phyloP scores from a whole-genome alignment of 2,329 filamentous ascomycete genomes.

The Kalmusia sp. region DNA sequence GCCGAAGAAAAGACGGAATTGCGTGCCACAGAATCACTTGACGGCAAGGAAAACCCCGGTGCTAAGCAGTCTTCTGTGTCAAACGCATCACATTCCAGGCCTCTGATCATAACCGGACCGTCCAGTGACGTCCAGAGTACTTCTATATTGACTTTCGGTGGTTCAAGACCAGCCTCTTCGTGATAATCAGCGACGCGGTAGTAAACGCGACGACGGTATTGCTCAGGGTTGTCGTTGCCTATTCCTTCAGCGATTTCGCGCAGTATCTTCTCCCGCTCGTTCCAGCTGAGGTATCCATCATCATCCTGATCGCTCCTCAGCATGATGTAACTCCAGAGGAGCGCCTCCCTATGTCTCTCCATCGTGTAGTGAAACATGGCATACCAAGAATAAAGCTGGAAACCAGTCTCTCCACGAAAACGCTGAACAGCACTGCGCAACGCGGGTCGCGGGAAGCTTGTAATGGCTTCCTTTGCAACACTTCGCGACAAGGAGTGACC shows the following conservation, averaged over 20 bases:
- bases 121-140: constrained; percentile 53
- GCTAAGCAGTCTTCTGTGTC: constrained; percentile 51
- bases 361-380: constrained; percentile 54
- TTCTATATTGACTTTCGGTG: constrained; percentile 51
- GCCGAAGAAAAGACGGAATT: constrained; percentile 50
- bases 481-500: constrained; percentile 51
- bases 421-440: constrained; percentile 50
- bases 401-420: constrained; percentile 52
- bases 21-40: constrained; percentile 41
- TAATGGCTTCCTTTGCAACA: constrained; percentile 51
- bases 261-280: constrained; percentile 48
- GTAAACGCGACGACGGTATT: constrained; percentile 48
- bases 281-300: constrained; percentile 52
- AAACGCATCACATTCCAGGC: constrained; percentile 51
- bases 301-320: constrained; percentile 46
- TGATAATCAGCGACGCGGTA: constrained; percentile 47
- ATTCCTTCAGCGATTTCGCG: constrained; percentile 47
- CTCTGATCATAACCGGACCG: constrained; percentile 50
- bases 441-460: constrained; percentile 51
- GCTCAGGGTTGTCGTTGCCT: constrained; percentile 38
- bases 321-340: constrained; percentile 55
- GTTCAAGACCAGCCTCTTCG: constrained; percentile 47
- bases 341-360: constrained; percentile 52
- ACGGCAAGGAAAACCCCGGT: constrained; percentile 49
- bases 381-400: constrained; percentile 55